Evolutionary conservation across 129 eudicot genomes (phyloP).

Genomic region (Erigeron canadensis): DNA sequence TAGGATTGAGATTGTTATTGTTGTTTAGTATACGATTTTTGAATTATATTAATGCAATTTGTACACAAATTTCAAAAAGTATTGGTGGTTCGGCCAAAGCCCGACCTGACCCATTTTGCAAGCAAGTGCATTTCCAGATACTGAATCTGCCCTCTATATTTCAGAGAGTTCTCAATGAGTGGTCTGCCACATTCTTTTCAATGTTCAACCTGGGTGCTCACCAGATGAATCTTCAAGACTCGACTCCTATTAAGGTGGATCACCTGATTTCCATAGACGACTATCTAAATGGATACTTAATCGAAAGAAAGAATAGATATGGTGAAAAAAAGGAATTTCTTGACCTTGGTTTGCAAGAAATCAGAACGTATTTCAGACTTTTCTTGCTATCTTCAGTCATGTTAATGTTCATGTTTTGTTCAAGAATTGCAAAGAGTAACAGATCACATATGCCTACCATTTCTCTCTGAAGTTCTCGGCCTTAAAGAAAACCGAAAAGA

Average conservation of each 20-base stretch:
- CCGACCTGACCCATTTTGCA: too few species aligned
- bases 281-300: slow-evolving; percentile 76
- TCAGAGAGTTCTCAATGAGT: slow-evolving; percentile 78
- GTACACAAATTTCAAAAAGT: too few species aligned
- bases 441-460: slow-evolving; percentile 70
- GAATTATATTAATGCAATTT: too few species aligned
- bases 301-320: slow-evolving; percentile 75
- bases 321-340: slow-evolving; percentile 87
- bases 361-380: slow-evolving; percentile 81
- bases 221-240: slow-evolving; percentile 48
- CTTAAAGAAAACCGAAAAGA: slow-evolving; percentile 3
- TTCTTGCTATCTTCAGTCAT: slow-evolving; percentile 87
- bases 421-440: slow-evolving; percentile 85
- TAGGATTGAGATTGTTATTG: too few species aligned
- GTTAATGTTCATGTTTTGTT: slow-evolving; percentile 95
- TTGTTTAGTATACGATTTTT: too few species aligned
- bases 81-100: too few species aligned
- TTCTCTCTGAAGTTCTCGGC: slow-evolving; percentile 24
- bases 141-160: too few species aligned
- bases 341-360: slow-evolving; percentile 94
- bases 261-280: slow-evolving; percentile 78
- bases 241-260: slow-evolving; percentile 42
- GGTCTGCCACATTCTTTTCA: slow-evolving; percentile 75
- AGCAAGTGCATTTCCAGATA: too few species aligned
- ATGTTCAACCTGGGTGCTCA: slow-evolving; percentile 69